phyloP scores from a whole-genome alignment of 352 stramenopile genomes.

The Phytophthora tentaculata region DNA sequence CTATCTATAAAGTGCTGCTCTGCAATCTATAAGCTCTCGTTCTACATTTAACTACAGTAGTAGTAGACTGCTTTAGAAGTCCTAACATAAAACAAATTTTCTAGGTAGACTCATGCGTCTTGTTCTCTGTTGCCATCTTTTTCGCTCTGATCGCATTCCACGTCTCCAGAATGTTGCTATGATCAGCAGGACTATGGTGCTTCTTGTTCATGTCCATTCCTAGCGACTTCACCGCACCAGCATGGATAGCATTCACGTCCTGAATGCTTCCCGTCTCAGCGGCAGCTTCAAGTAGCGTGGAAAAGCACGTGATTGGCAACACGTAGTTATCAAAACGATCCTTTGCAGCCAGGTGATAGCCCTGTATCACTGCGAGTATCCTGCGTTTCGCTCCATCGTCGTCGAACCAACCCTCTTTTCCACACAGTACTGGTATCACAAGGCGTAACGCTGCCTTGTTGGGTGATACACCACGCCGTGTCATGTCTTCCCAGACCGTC shows the following conservation, averaged over 20 bases:
- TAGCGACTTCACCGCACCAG: conserved; percentile 40
- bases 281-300: conserved; percentile 42
- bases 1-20: neutral
- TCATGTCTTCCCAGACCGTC: conserved; percentile 53
- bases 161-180: conserved; percentile 25
- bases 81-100: neutral
- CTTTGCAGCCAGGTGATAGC: conserved; percentile 26
- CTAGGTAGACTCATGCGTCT: neutral
- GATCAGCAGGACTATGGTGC: conserved; percentile 14
- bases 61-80: no score
- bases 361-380: conserved; percentile 24
- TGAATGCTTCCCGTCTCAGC: conserved; percentile 36
- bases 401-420: conserved; percentile 6
- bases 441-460: conserved; percentile 46
- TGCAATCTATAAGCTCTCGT: no score
- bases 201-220: conserved; percentile 28
- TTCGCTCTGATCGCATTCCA: conserved; percentile 25
- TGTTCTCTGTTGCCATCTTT: conserved; percentile 19
- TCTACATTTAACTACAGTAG: no score
- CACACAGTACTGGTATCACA: conserved; percentile 36
- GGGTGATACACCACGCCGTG: conserved; percentile 33
- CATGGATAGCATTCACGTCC: conserved; percentile 48
- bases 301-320: conserved; percentile 47
- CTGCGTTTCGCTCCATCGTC: conserved; percentile 31
- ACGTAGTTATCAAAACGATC: conserved; percentile 44